These are phyloP conservation scores for Medicago truncatula DNA, from an alignment of 306 rosid species.

Conservation along the genomic window DNA sequence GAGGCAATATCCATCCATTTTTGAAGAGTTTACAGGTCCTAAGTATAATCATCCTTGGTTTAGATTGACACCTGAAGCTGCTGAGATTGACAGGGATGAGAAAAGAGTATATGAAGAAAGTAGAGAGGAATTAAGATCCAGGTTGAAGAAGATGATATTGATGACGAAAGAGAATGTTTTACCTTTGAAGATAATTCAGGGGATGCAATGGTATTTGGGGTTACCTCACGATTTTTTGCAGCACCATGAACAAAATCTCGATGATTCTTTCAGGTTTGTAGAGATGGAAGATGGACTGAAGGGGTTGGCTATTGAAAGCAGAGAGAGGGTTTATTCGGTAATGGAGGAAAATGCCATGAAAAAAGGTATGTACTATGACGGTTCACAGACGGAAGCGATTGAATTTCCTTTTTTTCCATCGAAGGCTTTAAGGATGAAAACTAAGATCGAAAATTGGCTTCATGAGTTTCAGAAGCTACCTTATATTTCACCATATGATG, in stretches of 20 bases:
- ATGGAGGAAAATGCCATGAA: constrained; percentile 69
- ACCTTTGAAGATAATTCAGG: constrained; percentile 79
- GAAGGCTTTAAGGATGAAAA: constrained; percentile 81
- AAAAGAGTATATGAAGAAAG: constrained; percentile 63
- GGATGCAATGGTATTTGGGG: constrained; percentile 95
- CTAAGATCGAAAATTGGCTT: constrained; percentile 75
- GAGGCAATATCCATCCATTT: constrained; percentile 85
- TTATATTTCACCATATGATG: constrained; percentile 85
- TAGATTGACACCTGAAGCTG: constrained; percentile 80
- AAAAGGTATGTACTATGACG: constrained; percentile 42
- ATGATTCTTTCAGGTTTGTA: constrained; percentile 71
- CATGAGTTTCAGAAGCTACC: constrained; percentile 78
- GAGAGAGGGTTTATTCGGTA: constrained; percentile 60
- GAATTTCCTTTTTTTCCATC: constrained; percentile 77
- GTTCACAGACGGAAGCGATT: constrained; percentile 49
- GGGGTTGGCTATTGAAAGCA: constrained; percentile 62
- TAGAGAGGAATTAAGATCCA: constrained; percentile 61
- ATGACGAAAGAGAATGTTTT: constrained; percentile 71
- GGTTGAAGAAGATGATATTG: constrained; percentile 80
- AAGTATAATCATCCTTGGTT: constrained; percentile 84
- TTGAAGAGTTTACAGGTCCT: constrained; percentile 81
- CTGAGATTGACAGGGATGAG: constrained; percentile 74
- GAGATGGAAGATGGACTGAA: constrained; percentile 77
- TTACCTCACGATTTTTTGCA: constrained; percentile 71
- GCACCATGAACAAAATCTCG: constrained; percentile 61